Conservation (phyloP, 2,329 filamentous ascomycete genomes). For the Tolypocladium ophioglossoides region DNA sequence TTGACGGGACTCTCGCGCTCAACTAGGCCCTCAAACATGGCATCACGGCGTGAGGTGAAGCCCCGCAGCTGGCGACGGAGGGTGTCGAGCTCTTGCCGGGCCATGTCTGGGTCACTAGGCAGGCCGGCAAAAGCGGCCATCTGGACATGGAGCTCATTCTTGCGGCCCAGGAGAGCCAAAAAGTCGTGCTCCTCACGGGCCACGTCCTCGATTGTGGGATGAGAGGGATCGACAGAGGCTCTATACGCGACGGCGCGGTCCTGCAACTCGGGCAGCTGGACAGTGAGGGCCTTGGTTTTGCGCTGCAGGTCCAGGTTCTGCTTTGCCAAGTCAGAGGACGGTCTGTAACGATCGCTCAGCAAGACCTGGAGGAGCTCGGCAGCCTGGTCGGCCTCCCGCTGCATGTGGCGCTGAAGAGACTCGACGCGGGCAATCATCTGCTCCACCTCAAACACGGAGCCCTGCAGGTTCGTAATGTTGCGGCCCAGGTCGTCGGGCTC, state of each 20-base stretch:
- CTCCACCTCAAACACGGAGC: slow-evolving; percentile 40
- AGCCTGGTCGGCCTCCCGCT: slow-evolving; percentile 34
- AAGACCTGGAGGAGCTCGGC: slow-evolving; percentile 31
- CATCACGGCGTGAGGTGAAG: slow-evolving; percentile 55
- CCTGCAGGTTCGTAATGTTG: slow-evolving; percentile 45
- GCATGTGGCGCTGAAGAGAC: slow-evolving; percentile 45
- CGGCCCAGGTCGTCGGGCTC: slow-evolving; percentile 38
- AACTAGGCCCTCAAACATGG: slow-evolving; percentile 63
- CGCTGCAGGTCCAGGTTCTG: slow-evolving; percentile 67
- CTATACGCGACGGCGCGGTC: slow-evolving; percentile 38
- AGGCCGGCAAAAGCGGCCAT: slow-evolving; percentile 60
- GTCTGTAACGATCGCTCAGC: slow-evolving; percentile 36
- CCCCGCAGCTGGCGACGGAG: slow-evolving; percentile 53
- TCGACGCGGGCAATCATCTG: slow-evolving; percentile 44
- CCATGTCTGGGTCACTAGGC: slow-evolving; percentile 58
- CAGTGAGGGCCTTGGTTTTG: slow-evolving; percentile 53
- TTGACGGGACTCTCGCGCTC: slow-evolving; percentile 47
- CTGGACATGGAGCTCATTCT: slow-evolving; percentile 50
- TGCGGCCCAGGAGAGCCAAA: slow-evolving; percentile 42
- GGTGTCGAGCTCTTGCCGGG: slow-evolving; percentile 58
- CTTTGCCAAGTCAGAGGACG: slow-evolving; percentile 48
- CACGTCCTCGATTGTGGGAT: slow-evolving; percentile 46
- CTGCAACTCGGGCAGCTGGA: slow-evolving; percentile 52
- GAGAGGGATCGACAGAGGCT: slow-evolving; percentile 20
- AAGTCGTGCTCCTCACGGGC: slow-evolving; percentile 48